Conservation (phyloP, 2,329 filamentous ascomycete species). For the Neonectria punicea region DNA sequence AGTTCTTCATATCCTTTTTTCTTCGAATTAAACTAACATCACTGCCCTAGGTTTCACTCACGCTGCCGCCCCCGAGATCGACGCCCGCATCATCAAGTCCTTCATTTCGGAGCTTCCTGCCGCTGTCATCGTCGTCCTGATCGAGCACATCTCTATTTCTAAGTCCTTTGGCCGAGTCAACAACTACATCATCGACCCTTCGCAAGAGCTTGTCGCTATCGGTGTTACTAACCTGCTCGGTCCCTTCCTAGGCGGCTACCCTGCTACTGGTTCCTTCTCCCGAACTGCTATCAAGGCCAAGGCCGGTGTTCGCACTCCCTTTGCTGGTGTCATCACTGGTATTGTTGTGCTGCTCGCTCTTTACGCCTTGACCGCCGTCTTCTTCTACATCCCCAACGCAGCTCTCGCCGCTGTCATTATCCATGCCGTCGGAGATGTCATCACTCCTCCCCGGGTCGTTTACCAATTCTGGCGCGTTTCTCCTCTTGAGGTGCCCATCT, state of each 20-base stretch:
- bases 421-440: conserved; percentile 87
- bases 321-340: conserved; percentile 87
- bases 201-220: conserved; percentile 82
- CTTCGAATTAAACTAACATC: neutral
- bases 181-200: conserved; percentile 84
- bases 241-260: conserved; percentile 84
- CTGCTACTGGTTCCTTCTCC: conserved; percentile 90
- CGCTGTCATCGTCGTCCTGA: conserved; percentile 80
- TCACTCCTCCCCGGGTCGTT: conserved; percentile 83
- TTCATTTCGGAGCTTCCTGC: conserved; percentile 76
- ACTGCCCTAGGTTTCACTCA: conserved; percentile 71
- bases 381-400: conserved; percentile 87
- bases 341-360: conserved; percentile 84
- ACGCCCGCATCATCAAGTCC: conserved; percentile 67
- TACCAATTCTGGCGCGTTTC: conserved; percentile 92
- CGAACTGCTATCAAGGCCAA: conserved; percentile 95
- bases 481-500: conserved; percentile 84
- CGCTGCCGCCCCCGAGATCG: conserved; percentile 72
- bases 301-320: conserved; percentile 86
- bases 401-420: conserved; percentile 86
- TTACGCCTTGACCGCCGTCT: conserved; percentile 83
- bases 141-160: conserved; percentile 85
- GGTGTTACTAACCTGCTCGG: conserved; percentile 79
- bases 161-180: conserved; percentile 85
- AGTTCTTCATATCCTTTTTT: conserved; percentile 31